A percentile compares a stretch with the other conserved stretches of the same genome.
These are phyloP conservation scores for Oryza glaberrima DNA, from an alignment of 176 grass and related monocot genomes.

Conservation along the genomic window DNA sequence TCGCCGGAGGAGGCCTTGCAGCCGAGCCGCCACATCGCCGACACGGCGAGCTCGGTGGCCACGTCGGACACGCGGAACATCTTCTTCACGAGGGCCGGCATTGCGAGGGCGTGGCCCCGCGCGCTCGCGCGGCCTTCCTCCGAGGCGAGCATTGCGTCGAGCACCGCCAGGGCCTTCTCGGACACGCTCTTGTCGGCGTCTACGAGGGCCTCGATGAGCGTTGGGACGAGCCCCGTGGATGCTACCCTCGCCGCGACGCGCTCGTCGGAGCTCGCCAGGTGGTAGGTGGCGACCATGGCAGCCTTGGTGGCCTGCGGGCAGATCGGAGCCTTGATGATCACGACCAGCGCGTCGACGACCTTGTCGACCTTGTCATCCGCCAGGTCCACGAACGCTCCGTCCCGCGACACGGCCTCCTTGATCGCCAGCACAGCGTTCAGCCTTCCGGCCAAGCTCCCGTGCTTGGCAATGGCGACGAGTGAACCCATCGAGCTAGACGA, in stretches of 20 bases:
- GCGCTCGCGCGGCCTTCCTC: constrained; percentile 49
- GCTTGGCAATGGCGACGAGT: constrained; percentile 53
- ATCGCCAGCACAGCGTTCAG: constrained; percentile 67
- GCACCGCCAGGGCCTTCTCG: constrained; percentile 81
- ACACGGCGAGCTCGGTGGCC: constrained; percentile 76
- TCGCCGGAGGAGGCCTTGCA: constrained; percentile 27
- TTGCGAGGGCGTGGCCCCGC: constrained; percentile 57
- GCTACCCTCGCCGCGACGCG: constrained; percentile 43
- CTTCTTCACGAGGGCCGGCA: constrained; percentile 82
- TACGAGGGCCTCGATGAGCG: constrained; percentile 63
- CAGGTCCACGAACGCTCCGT: constrained; percentile 2
- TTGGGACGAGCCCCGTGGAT: constrained; percentile 47
- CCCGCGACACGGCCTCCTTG: constrained; percentile 57
- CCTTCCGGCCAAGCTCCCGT: constrained; percentile 57
- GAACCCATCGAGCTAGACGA: constrained; percentile 38
- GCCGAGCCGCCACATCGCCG: constrained; percentile 72
- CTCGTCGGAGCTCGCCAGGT: constrained; percentile 49
- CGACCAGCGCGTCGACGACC: constrained; percentile 57
- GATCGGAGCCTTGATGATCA: constrained; percentile 70
- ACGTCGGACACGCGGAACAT: constrained; percentile 86
- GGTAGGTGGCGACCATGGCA: constrained; percentile 61
- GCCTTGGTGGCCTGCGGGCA: constrained; percentile 78
- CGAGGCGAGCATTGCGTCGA: constrained; percentile 63
- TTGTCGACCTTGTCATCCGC: constrained; percentile 39
- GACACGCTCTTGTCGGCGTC: constrained; percentile 76